phyloP scores from a whole-genome alignment of 2,329 filamentous ascomycete genomes.

The Aureobasidium sp. region DNA sequence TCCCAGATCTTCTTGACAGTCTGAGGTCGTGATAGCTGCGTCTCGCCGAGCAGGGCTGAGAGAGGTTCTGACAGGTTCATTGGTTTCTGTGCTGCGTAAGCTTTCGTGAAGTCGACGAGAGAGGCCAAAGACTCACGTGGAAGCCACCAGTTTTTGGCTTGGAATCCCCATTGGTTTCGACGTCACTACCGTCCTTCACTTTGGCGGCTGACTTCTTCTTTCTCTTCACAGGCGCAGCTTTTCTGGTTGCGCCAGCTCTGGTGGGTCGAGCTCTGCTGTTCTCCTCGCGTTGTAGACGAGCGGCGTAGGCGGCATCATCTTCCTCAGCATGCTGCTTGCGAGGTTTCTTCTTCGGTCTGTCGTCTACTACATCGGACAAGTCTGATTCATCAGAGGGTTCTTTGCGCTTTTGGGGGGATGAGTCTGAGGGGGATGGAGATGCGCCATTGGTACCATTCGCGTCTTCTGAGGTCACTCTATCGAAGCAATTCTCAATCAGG shows the following conservation, averaged over 20 bases:
- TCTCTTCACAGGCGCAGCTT: slow-evolving; percentile 52
- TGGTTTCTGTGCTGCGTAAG: slow-evolving; percentile 48
- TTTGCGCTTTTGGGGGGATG: slow-evolving; percentile 34
- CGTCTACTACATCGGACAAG: slow-evolving; percentile 35
- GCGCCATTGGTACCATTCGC: slow-evolving; percentile 24
- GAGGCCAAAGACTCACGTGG: slow-evolving; percentile 51
- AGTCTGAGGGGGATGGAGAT: slow-evolving; percentile 14
- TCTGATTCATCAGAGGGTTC: slow-evolving; percentile 30
- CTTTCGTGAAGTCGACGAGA: not conserved
- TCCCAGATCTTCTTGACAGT: slow-evolving; percentile 96
- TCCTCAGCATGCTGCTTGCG: slow-evolving; percentile 63
- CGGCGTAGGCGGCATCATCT: slow-evolving; percentile 80
- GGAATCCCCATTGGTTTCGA: slow-evolving; percentile 47
- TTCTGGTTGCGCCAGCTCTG: slow-evolving; percentile 60
- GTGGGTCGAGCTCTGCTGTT: slow-evolving; percentile 60
- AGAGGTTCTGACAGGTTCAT: slow-evolving; percentile 67
- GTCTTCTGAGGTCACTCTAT: slow-evolving; percentile 32
- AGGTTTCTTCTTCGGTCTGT: slow-evolving; percentile 45
- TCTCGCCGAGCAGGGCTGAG: slow-evolving; percentile 62
- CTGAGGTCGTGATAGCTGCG: slow-evolving; percentile 82
- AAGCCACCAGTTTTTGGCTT: slow-evolving; percentile 82
- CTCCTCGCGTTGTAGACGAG: slow-evolving; percentile 85
- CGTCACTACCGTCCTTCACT: slow-evolving; percentile 75
- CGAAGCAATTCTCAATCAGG: slow-evolving; percentile 45
- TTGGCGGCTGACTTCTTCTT: slow-evolving; percentile 70